phyloP scores from a whole-genome alignment of 2,329 filamentous ascomycete genomes.

The Aspergillus piperis region DNA sequence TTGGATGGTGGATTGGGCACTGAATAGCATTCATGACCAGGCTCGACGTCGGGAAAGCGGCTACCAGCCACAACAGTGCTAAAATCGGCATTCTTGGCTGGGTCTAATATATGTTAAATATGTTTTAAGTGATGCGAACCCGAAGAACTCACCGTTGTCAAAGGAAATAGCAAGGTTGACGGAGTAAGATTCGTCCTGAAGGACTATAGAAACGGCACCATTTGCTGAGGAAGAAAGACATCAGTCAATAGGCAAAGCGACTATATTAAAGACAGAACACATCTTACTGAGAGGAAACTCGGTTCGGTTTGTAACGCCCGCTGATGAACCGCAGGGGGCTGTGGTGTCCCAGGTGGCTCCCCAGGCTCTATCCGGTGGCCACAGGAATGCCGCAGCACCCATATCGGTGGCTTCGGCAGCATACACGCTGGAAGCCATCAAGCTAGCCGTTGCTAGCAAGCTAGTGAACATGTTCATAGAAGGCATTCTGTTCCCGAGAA shows the following conservation, averaged over 20 bases:
- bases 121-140: too few relatives aligned
- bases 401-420: constrained; percentile 38
- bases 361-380: constrained; percentile 62
- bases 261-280: not conserved
- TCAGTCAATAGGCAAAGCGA: not conserved
- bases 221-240: constrained; percentile 43
- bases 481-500: constrained; percentile 11
- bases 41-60: constrained; percentile 41
- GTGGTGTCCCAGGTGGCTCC: constrained; percentile 57
- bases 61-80: constrained; percentile 34
- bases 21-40: constrained; percentile 50
- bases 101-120: constrained; percentile 32
- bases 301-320: constrained; percentile 53
- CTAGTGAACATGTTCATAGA: constrained; percentile 8
- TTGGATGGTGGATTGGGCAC: constrained; percentile 38
- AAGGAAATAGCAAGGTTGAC: constrained; percentile 58
- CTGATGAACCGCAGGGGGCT: constrained; percentile 58
- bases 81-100: constrained; percentile 44
- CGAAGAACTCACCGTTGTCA: constrained; percentile 45
- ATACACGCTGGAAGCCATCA: not conserved
- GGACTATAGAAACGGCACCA: constrained; percentile 57
- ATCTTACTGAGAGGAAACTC: constrained; percentile 57
- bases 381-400: constrained; percentile 63
- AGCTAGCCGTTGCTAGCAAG: not conserved
- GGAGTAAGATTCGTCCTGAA: constrained; percentile 60